phyloP scores from a whole-genome alignment of 164 flowering plant genomes.

The Macadamia tetraphylla region DNA sequence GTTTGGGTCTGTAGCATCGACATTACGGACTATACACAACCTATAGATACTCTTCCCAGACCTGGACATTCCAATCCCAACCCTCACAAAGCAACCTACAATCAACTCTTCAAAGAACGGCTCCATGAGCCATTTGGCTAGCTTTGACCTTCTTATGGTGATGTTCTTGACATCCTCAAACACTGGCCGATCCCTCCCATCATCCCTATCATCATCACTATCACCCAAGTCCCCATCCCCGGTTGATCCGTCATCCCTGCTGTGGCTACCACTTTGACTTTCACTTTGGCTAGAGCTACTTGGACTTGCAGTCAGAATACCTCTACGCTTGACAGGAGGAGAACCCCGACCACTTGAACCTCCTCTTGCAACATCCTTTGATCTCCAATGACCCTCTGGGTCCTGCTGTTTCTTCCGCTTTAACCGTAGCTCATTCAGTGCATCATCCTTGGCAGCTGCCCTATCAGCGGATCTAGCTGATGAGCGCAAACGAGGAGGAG shows the following conservation, averaged over 20 bases:
- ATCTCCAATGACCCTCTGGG: conserved; percentile 47
- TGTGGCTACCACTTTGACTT: conserved; percentile 60
- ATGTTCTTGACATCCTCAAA: conserved; percentile 79
- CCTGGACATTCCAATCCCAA: conserved; percentile 85
- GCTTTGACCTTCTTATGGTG: conserved; percentile 78
- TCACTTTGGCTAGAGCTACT: conserved; percentile 76
- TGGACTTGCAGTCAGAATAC: conserved; percentile 30
- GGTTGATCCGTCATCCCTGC: conserved; percentile 69
- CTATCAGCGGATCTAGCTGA: conserved; percentile 64
- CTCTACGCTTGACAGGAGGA: conserved; percentile 46
- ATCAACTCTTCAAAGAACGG: conserved; percentile 92
- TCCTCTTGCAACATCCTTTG: conserved; percentile 48
- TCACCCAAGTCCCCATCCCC: conserved; percentile 49
- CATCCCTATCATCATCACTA: conserved; percentile 37
- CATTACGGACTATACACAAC: conserved; percentile 80
- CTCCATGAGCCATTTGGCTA: conserved; percentile 92
- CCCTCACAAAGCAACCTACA: conserved; percentile 93
- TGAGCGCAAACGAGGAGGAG: conserved; percentile 48
- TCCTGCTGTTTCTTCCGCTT: conserved; percentile 75
- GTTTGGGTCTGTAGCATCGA: conserved; percentile 82
- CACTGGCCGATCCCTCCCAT: conserved; percentile 35
- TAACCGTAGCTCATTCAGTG: conserved; percentile 79
- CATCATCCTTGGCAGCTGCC: conserved; percentile 73
- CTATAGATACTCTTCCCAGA: conserved; percentile 58
- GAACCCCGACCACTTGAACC: conserved; percentile 37